Percentiles rank a stretch among this genome's conserved stretches.
phyloP scores from a whole-genome alignment of 306 rosid species.

The Corylus heterophylla region DNA sequence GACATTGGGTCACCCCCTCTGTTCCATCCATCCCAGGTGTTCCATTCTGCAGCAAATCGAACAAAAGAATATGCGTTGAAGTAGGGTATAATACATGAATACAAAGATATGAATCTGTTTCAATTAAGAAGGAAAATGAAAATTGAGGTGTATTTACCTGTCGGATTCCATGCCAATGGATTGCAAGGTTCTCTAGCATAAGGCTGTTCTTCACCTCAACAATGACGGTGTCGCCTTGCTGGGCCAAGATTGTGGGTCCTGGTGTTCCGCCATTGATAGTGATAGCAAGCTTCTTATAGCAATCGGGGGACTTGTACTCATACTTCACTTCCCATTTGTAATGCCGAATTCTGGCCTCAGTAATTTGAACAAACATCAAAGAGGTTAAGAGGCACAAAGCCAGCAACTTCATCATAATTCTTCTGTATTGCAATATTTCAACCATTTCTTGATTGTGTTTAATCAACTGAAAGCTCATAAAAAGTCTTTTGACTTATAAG shows the following conservation, averaged over 20 bases:
- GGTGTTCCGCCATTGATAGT: conserved; percentile 75
- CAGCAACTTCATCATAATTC: conserved; percentile 20
- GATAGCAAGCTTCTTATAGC: conserved; percentile 64
- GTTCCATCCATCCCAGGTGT: conserved; percentile 97
- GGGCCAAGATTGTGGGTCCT: conserved; percentile 81
- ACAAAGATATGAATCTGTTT: too few species aligned
- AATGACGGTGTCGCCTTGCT: conserved; percentile 69
- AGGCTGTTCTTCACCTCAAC: conserved; percentile 71
- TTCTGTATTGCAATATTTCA: neutral
- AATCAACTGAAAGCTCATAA: neutral
- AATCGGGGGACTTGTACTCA: conserved; percentile 77
- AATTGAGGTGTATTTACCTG: conserved; percentile 42
- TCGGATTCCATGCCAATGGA: conserved; percentile 94
- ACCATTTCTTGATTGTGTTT: neutral
- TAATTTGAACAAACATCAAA: conserved; percentile 21
- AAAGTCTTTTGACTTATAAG: neutral
- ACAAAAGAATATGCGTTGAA: neutral
- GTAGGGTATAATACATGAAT: neutral
- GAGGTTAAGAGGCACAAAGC: conserved; percentile 28
- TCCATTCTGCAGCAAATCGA: conserved; percentile 49
- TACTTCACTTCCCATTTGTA: conserved; percentile 73
- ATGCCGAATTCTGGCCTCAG: conserved; percentile 55
- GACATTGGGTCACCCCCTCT: conserved; percentile 87
- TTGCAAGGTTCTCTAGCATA: conserved; percentile 68
- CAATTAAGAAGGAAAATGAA: neutral